Evolutionary conservation across 495 filamentous ascomycete genomes (phyloP).

Genomic region (Podospora pseudopauciseta): DNA sequence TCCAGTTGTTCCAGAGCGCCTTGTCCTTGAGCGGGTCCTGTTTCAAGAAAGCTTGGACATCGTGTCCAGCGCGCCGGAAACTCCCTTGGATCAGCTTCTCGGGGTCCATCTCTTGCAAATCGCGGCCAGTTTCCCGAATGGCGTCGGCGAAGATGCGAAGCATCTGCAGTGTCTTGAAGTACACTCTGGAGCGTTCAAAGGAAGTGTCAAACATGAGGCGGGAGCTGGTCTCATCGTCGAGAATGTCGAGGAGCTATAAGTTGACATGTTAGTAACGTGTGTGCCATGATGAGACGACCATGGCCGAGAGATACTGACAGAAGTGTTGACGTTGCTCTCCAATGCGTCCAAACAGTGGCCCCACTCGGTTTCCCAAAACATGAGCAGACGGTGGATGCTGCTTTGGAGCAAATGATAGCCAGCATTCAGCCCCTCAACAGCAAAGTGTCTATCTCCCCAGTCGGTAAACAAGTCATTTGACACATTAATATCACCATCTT

Average conservation of each 20-base stretch:
- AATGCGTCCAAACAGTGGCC: slow-evolving; percentile 6
- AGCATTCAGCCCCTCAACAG: slow-evolving; percentile 6
- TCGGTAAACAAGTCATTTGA: neutral
- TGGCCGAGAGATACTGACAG: neutral
- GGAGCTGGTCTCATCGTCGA: neutral
- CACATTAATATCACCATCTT: neutral
- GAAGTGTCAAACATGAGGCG: slow-evolving; percentile 15
- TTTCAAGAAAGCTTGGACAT: neutral
- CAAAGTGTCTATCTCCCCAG: slow-evolving; percentile 10
- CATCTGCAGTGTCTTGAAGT: slow-evolving; percentile 15
- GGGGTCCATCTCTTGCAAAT: slow-evolving; percentile 7
- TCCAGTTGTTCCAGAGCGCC: slow-evolving; percentile 16
- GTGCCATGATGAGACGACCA: neutral
- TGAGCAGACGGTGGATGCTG: neutral
- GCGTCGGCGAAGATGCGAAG: slow-evolving; percentile 12
- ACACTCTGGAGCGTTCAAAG: slow-evolving; percentile 9
- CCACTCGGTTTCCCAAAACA: slow-evolving; percentile 8
- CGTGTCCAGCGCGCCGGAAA: neutral
- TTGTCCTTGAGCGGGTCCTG: slow-evolving; percentile 5
- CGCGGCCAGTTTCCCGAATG: slow-evolving; percentile 8
- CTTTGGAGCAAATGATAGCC: slow-evolving; percentile 14
- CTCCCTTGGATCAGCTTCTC: neutral
- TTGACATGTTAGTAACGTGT: neutral
- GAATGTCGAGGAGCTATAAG: slow-evolving; percentile 12
- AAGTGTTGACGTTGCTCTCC: slow-evolving; percentile 1